These are phyloP conservation scores for Melanogaster broomeanus DNA, from an alignment of 768 basidiomycete species.

Conservation along the genomic window DNA sequence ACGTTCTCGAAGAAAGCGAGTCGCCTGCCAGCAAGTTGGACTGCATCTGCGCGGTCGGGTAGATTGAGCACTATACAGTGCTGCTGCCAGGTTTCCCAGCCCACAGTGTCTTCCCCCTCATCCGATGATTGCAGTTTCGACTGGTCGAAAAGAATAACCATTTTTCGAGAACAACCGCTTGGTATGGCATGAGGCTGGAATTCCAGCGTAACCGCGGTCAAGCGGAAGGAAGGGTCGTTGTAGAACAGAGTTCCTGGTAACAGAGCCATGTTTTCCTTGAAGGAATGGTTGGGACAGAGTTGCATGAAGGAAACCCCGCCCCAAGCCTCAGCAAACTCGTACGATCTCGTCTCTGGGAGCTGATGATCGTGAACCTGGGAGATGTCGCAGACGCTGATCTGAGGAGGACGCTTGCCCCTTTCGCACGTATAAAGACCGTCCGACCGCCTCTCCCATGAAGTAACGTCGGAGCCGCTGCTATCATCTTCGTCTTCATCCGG, in stretches of 20 bases:
- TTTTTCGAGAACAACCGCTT: slow-evolving; percentile 36
- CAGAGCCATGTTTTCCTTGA: slow-evolving; percentile 36
- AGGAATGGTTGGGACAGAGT: slow-evolving; percentile 50
- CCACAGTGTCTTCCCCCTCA: slow-evolving; percentile 46
- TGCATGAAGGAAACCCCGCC: slow-evolving; percentile 41
- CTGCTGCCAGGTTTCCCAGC: slow-evolving; percentile 59
- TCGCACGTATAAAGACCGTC: slow-evolving; percentile 34
- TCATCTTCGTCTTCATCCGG: slow-evolving; percentile 36
- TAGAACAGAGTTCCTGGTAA: slow-evolving; percentile 55
- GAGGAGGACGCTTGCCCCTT: slow-evolving; percentile 33
- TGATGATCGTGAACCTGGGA: slow-evolving; percentile 7
- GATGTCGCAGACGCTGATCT: slow-evolving; percentile 27
- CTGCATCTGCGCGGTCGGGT: slow-evolving; percentile 30
- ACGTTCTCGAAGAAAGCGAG: slow-evolving; percentile 33
- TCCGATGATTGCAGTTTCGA: slow-evolving; percentile 47
- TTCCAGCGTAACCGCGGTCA: slow-evolving; percentile 44
- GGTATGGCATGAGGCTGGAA: slow-evolving; percentile 42
- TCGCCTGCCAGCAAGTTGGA: slow-evolving; percentile 32
- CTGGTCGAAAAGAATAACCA: slow-evolving; percentile 57
- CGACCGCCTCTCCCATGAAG: slow-evolving; percentile 26
- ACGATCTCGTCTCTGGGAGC: slow-evolving; percentile 27
- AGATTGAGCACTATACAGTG: slow-evolving; percentile 35
- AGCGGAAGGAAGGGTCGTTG: slow-evolving; percentile 50
- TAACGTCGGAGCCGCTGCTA: slow-evolving; percentile 12
- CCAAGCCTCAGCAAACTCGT: slow-evolving; percentile 60